Conservation (phyloP, 2,329 filamentous ascomycete genomes). For the Lecanoromycetidae sp. region DNA sequence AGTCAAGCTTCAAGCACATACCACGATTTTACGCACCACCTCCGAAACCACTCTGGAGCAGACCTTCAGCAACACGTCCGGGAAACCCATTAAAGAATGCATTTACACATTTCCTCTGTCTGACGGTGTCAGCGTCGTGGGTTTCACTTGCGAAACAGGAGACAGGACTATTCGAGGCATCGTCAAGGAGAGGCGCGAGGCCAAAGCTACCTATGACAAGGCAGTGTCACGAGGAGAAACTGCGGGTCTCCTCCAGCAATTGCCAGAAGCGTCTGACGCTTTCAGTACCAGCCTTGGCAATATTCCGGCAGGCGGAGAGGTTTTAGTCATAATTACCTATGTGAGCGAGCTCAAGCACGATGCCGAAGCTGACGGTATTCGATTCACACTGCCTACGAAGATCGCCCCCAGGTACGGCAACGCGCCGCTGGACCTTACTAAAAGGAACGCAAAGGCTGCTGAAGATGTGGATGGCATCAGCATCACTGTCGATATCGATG, state of each 20-base stretch:
- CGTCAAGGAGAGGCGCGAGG: conserved; percentile 54
- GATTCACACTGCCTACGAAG: conserved; percentile 50
- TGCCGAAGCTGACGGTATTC: conserved; percentile 52
- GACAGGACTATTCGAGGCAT: conserved; percentile 44
- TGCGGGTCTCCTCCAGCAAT: conserved; percentile 54
- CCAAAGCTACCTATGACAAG: conserved; percentile 46
- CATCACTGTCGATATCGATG: conserved; percentile 17
- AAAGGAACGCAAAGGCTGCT: not conserved
- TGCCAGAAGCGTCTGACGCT: conserved; percentile 40
- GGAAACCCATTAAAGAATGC: conserved; percentile 39
- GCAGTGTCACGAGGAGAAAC: conserved; percentile 48
- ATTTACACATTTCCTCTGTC: conserved; percentile 60
- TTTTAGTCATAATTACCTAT: conserved; percentile 53
- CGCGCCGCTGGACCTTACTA: not conserved
- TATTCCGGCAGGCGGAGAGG: conserved; percentile 44
- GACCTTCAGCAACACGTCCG: conserved; percentile 48
- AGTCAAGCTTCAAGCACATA: conserved; percentile 45
- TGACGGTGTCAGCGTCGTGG: conserved; percentile 59
- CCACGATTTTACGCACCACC: conserved; percentile 46
- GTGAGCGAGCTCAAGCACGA: conserved; percentile 63
- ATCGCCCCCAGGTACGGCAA: not conserved
- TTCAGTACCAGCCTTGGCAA: conserved; percentile 59
- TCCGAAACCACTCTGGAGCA: conserved; percentile 42
- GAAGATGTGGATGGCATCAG: not conserved
- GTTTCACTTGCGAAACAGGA: conserved; percentile 53